Percentiles rank a stretch among this genome's conserved stretches.
phyloP scores from a whole-genome alignment of 2,329 filamentous ascomycete genomes.

The Trichoderma polysporum region DNA sequence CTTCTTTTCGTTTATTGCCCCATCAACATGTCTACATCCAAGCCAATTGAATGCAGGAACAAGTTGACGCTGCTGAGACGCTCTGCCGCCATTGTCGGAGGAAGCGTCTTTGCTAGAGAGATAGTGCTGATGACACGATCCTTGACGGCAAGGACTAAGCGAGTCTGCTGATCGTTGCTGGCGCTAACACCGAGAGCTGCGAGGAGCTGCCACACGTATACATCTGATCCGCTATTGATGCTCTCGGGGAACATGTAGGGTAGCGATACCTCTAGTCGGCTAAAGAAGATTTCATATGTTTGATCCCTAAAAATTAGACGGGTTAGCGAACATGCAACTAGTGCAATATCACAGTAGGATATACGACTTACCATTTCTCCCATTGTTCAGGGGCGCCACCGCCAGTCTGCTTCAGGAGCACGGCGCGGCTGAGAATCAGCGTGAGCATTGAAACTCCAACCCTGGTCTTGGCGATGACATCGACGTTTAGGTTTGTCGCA shows the following conservation, averaged over 20 bases:
- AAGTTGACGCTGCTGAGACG: slow-evolving; percentile 91
- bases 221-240: slow-evolving; percentile 87
- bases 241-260: slow-evolving; percentile 86
- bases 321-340: not conserved
- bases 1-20: slow-evolving; percentile 30
- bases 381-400: slow-evolving; percentile 69
- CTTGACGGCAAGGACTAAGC: slow-evolving; percentile 92
- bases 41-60: slow-evolving; percentile 97
- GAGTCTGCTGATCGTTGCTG: slow-evolving; percentile 90
- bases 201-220: slow-evolving; percentile 97
- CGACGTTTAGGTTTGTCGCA: slow-evolving; percentile 78
- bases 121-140: slow-evolving; percentile 98
- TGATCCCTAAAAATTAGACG: slow-evolving; percentile 56
- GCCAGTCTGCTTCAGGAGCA: slow-evolving; percentile 83
- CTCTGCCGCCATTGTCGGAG: slow-evolving; percentile 78
- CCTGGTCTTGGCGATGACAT: slow-evolving; percentile 79
- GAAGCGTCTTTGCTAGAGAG: slow-evolving; percentile 81
- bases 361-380: slow-evolving; percentile 69
- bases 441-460: slow-evolving; percentile 89
- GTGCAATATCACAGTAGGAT: not conserved
- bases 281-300: slow-evolving; percentile 85
- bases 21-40: slow-evolving; percentile 80
- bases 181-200: slow-evolving; percentile 93
- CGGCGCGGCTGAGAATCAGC: slow-evolving; percentile 89
- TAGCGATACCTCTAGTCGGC: slow-evolving; percentile 78